Base-by-base conservation (phyloP, 495 filamentous ascomycete genomes). In the Lasiosphaeris hirsuta region DNA sequence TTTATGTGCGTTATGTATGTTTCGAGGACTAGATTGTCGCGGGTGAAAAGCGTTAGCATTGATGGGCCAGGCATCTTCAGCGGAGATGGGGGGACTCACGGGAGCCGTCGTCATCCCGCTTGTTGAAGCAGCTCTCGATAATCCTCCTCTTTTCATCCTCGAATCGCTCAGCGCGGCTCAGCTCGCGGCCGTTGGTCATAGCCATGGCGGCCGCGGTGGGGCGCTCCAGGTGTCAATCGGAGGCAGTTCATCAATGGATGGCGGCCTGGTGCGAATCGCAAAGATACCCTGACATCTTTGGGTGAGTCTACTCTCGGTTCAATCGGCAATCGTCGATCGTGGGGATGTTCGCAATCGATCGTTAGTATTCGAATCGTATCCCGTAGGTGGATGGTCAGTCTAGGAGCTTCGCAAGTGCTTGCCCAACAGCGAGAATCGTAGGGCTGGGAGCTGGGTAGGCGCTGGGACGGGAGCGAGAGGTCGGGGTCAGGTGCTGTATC, bases 1-100 rank as follows among this genome's bases (percentile, higher is more conserved):
- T 85, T 84, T 58, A 97, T 91, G 69, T 98, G 94, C 7, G 92
- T 98, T 60, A 98, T 98, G 76, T 98, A 98, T 48, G 91, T 96
- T 73, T 98, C 94, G 57, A 86, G 78, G 60, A 89, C 92, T 96
- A 63, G 36, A 43, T 30, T 30, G 4, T 30, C 49, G 18, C 8
- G 39, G 11, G 8, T 23, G 45, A 41, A 48, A 44, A 58, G 57
- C 61, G 57, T 56, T 39, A 59, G 59, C 48, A 52, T 49, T 36
- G 39, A 18, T 33, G 19, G 30, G 11, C 41, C 46, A 6, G 14
- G 35, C n/a, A 11, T 18, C 15, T 18, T 15, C 17, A 14, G 10
- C 19, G 13, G 10, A 51, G 36, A 10, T n/a, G 19, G 23, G 56
- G 45, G 59, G 51, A 76, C 87, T 65, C 84, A 92, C 89, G 78